These are phyloP conservation scores for Diaporthe citrichinensis DNA, from an alignment of 2,329 filamentous ascomycete species.

Conservation along the genomic window DNA sequence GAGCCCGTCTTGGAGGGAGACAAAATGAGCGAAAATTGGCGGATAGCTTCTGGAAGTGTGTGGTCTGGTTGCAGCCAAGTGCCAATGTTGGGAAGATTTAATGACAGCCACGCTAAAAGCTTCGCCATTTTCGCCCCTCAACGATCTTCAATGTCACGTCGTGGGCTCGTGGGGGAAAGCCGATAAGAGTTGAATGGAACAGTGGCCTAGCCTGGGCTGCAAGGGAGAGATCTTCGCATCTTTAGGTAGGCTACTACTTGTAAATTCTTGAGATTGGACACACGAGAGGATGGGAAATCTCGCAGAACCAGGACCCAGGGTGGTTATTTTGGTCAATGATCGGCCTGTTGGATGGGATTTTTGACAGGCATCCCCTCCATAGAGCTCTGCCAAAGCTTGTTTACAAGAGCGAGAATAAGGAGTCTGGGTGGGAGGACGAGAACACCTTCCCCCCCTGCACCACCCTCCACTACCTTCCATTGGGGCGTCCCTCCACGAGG, in stretches of 20 bases:
- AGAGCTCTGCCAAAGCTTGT: background rate
- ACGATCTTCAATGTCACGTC: conserved; percentile 24
- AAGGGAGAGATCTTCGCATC: background rate
- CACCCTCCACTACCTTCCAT: background rate
- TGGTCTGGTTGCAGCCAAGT: conserved; percentile 20
- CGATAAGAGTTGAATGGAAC: conserved; percentile 23
- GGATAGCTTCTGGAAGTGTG: conserved; percentile 4
- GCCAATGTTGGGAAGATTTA: conserved; percentile 35
- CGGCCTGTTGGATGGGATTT: conserved; percentile 9
- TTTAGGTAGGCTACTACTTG: background rate
- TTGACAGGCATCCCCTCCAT: conserved; percentile 36
- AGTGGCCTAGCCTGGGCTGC: background rate
- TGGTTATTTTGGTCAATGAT: conserved; percentile 26
- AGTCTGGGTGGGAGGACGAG: conserved; percentile 17
- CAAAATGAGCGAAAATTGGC: conserved; percentile 27
- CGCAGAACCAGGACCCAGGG: conserved; percentile 10
- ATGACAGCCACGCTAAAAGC: conserved; percentile 31
- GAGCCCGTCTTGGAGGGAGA: conserved; percentile 20
- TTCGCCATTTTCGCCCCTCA: conserved; percentile 35
- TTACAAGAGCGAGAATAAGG: background rate
- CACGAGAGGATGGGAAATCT: conserved; percentile 24
- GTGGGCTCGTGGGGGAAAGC: background rate
- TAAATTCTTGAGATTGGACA: background rate
- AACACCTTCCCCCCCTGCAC: conserved; percentile 8
- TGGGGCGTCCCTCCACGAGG: background rate